phyloP scores from a whole-genome alignment of 768 basidiomycete genomes.

The Russula earlei region DNA sequence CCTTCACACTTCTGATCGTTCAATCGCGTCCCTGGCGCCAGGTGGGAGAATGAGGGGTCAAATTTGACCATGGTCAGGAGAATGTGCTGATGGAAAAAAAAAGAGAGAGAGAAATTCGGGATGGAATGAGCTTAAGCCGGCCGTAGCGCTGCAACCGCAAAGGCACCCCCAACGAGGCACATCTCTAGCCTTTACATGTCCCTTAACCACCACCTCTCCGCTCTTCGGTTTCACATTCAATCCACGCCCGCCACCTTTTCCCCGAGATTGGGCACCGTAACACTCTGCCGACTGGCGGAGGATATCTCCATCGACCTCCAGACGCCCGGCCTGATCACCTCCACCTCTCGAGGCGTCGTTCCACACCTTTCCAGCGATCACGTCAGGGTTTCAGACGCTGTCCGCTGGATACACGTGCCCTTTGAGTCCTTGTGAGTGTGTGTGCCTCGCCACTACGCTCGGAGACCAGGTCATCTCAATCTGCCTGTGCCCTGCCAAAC shows the following conservation, averaged over 20 bases:
- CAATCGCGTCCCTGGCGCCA: neutral
- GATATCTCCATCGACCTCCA: slow-evolving; percentile 29
- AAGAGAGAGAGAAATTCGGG: neutral
- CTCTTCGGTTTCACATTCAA: slow-evolving; percentile 12
- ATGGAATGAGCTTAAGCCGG: too few species aligned
- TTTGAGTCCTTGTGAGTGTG: slow-evolving; percentile 71
- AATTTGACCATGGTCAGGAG: neutral
- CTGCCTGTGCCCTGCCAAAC: neutral
- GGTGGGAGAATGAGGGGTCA: neutral
- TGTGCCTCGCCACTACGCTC: neutral
- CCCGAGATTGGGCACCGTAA: slow-evolving; percentile 12
- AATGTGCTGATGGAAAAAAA: neutral
- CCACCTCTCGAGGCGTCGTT: slow-evolving; percentile 64
- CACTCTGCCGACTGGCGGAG: slow-evolving; percentile 1
- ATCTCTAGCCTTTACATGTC: neutral
- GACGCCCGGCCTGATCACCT: slow-evolving; percentile 54
- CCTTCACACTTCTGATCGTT: neutral
- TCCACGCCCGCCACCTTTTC: slow-evolving; percentile 1
- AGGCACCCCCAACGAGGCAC: too few species aligned
- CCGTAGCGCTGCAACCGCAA: too few species aligned
- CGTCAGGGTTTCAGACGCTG: slow-evolving; percentile 33
- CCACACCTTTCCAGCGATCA: slow-evolving; percentile 69
- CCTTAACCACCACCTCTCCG: neutral
- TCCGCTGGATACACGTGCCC: slow-evolving; percentile 59
- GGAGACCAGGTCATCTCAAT: neutral